A percentile compares a stretch with the other conserved stretches of the same genome.
Evolutionary conservation across 805 yeast genomes (phyloP).

Genomic region (Metschnikowia matae): DNA sequence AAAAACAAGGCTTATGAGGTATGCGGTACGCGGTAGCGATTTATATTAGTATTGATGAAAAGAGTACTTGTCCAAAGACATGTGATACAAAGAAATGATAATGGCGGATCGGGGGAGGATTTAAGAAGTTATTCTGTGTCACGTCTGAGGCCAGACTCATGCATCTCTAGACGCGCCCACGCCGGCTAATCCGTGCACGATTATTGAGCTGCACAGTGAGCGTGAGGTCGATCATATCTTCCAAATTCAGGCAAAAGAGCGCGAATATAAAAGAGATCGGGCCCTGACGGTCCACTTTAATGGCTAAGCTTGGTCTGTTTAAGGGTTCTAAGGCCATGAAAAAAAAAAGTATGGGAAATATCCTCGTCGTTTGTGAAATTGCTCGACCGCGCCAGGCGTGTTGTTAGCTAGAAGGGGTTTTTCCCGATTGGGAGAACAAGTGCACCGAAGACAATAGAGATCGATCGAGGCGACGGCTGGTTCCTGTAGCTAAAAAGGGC

Average conservation of each 20-base stretch:
- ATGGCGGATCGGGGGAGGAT: background rate
- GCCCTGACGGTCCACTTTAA: too few species aligned
- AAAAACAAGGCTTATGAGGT: background rate
- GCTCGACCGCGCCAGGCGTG: too few species aligned
- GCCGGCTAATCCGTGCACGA: conserved; percentile 1
- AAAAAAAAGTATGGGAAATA: too few species aligned
- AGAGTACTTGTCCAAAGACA: background rate
- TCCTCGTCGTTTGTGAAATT: too few species aligned
- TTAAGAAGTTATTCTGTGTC: background rate
- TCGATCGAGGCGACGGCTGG: background rate
- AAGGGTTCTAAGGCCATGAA: background rate
- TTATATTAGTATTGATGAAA: background rate
- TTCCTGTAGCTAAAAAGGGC: background rate
- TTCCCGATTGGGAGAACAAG: background rate
- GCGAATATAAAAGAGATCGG: background rate
- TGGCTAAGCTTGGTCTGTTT: background rate
- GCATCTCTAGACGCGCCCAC: background rate
- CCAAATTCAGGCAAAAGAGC: background rate
- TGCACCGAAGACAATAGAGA: background rate
- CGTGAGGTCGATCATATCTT: background rate
- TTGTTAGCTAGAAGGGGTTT: background rate
- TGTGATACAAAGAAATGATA: background rate
- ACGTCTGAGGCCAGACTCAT: conserved; percentile 1
- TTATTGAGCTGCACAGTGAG: background rate
- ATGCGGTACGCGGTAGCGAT: background rate